These are phyloP conservation scores for Torulaspora pretoriensis DNA, from an alignment of 1,139 yeast species.

Conservation along the genomic window DNA sequence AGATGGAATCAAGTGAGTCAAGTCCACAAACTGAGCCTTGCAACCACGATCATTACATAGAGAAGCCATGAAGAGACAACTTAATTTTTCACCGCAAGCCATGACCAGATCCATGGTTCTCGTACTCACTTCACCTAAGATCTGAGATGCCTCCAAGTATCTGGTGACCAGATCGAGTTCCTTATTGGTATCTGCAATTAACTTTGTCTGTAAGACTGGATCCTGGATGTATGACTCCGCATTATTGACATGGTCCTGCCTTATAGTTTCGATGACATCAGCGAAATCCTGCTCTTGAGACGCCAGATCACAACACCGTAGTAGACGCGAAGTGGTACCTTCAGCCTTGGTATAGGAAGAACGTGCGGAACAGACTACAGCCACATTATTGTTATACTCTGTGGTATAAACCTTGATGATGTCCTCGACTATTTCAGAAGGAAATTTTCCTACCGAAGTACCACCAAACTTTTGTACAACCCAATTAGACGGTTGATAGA, in stretches of 20 bases:
- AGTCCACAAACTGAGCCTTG: slow-evolving; percentile 71
- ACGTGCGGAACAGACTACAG: slow-evolving; percentile 94
- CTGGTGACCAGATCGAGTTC: slow-evolving; percentile 69
- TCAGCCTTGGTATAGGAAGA: slow-evolving; percentile 87
- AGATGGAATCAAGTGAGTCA: slow-evolving; percentile 64
- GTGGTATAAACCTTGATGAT: slow-evolving; percentile 65
- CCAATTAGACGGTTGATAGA: slow-evolving; percentile 45
- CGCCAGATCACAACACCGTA: slow-evolving; percentile 77
- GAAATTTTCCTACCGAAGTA: slow-evolving; percentile 95
- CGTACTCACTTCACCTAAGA: slow-evolving; percentile 87
- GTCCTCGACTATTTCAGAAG: slow-evolving; percentile 76
- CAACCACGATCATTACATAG: slow-evolving; percentile 78
- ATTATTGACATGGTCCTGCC: slow-evolving; percentile 72
- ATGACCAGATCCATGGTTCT: slow-evolving; percentile 85
- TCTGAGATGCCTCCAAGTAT: slow-evolving; percentile 77
- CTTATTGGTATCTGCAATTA: slow-evolving; percentile 52
- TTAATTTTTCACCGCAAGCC: slow-evolving; percentile 90
- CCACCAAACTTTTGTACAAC: slow-evolving; percentile 95
- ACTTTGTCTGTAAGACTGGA: slow-evolving; percentile 42
- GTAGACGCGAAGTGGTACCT: slow-evolving; percentile 86
- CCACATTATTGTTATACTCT: slow-evolving; percentile 56
- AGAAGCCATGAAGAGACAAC: slow-evolving; percentile 84
- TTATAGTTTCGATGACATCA: slow-evolving; percentile 55
- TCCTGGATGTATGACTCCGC: slow-evolving; percentile 56
- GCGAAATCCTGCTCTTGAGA: slow-evolving; percentile 48